A percentile compares a stretch with the other conserved stretches of the same genome.
These are phyloP conservation scores for Pythium coloratum DNA, from an alignment of 352 stramenopile species.

Conservation along the genomic window DNA sequence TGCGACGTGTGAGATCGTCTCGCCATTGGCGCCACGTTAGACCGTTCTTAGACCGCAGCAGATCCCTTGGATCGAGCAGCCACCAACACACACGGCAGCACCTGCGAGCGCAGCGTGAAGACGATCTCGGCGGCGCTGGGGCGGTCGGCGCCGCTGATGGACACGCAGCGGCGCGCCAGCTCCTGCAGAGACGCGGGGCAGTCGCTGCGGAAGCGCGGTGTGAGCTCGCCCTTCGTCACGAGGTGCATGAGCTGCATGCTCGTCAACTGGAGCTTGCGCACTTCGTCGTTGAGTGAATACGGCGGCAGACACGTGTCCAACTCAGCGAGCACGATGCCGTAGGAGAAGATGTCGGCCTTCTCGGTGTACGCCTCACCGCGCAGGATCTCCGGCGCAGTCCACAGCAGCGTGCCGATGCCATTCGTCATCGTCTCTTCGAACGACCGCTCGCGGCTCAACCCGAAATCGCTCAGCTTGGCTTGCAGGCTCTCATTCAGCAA, in stretches of 20 bases:
- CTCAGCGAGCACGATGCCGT: conserved; percentile 61
- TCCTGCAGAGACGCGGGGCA: conserved; percentile 36
- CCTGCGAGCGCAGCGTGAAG: conserved; percentile 41
- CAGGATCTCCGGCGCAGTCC: conserved; percentile 62
- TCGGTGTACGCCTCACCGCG: conserved; percentile 53
- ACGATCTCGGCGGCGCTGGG: conserved; percentile 56
- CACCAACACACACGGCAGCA: conserved; percentile 18
- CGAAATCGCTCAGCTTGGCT: conserved; percentile 67
- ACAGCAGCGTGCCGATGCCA: conserved; percentile 58
- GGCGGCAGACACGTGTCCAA: conserved; percentile 58
- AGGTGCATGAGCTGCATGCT: conserved; percentile 61
- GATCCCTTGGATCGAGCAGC: not conserved
- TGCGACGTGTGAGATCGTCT: conserved; percentile 4
- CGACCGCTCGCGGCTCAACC: conserved; percentile 49
- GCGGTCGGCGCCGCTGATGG: conserved; percentile 33
- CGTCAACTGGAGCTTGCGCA: conserved; percentile 38
- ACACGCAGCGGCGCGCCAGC: conserved; percentile 39
- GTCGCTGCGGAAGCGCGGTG: conserved; percentile 39
- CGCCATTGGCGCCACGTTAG: not conserved
- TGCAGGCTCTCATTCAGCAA: conserved; percentile 42
- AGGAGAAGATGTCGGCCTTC: conserved; percentile 67
- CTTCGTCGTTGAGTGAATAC: conserved; percentile 53
- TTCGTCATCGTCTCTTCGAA: conserved; percentile 70
- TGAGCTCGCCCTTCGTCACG: conserved; percentile 44
- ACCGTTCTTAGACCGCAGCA: not conserved